Evolutionary conservation across 768 basidiomycete species (phyloP), one percentile per base, ranked within the genome.

Genomic region (Termitomyces sp.): DNA sequence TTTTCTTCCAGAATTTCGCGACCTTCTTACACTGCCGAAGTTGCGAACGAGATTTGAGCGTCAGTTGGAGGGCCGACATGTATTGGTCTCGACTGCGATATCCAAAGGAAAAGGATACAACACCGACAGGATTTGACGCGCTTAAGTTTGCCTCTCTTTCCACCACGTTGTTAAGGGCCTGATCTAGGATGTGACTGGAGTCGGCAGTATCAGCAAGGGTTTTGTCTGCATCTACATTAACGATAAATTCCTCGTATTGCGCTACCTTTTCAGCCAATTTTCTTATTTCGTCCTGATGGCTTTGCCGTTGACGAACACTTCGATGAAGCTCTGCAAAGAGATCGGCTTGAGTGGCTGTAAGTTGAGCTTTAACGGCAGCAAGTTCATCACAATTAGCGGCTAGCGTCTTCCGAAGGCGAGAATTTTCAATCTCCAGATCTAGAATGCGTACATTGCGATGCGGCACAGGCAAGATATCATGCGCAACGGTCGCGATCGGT

Each of bases 21-120:
- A 74, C 64, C 26, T 68, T 72, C 65, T 78, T 80, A 77, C 76
- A 81, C 44, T 75, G 70, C 38, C 71, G 74, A 48, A 80, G 75
- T 53, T 79, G 75, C 56, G 70, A 74, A 50, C 80, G 74, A 48
- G 74, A 66, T 52, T 73, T 75, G 60, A 81, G 68, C 33, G 77
- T 76, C 62, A 79, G 58, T 48, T 77, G 72, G 52, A 82, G 69
- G 8, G 79, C 77, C 18, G 78, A 76, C 53, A 73, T 68, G 62
- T 81, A 81, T 44, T 77, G 72, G 24, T 76, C 75, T 26, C 72
- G 65, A 40, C 73, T 75, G 40, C 75, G 72, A 28, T 72, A 62
- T 36, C 67, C 65, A 49, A 66, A 64, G 40, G 60, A 56, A 40
- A 66, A 63, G 24, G 61, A 61, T 6, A 57, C 32, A 38, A 53